Conservation (phyloP, 2,329 filamentous ascomycete species). For the Rasamsonia emersonii region DNA sequence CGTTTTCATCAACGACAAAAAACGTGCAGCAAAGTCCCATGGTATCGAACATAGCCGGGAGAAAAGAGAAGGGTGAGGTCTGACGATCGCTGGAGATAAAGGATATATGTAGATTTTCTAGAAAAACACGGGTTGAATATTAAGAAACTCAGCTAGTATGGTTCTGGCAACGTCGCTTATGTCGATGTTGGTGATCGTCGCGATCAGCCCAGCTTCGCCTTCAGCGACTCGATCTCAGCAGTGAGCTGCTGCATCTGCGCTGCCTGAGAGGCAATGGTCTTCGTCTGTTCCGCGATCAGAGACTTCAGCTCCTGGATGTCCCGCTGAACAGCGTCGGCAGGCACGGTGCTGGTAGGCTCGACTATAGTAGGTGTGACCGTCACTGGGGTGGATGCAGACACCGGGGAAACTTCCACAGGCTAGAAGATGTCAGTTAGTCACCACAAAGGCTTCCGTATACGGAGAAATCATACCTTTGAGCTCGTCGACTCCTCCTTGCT, state of each 20-base stretch:
- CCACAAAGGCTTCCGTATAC: too few relatives aligned
- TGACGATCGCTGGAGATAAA: not conserved
- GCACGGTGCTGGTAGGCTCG: slow-evolving; percentile 19
- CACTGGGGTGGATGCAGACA: slow-evolving; percentile 27
- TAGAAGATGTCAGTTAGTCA: slow-evolving; percentile 14
- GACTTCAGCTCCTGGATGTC: slow-evolving; percentile 69
- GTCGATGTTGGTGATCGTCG: not conserved
- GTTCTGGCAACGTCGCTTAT: not conserved
- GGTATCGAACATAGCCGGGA: not conserved
- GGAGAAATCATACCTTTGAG: too few relatives aligned
- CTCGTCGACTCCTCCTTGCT: slow-evolving; percentile 1
- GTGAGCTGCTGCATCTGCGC: slow-evolving; percentile 64
- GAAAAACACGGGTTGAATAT: not conserved
- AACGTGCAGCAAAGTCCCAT: too few relatives aligned
- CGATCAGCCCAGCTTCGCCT: slow-evolving; percentile 54
- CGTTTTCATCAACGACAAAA: too few relatives aligned
- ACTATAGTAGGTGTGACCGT: slow-evolving; percentile 26
- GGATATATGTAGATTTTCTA: not conserved
- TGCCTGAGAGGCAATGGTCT: slow-evolving; percentile 67
- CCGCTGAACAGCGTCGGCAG: slow-evolving; percentile 50
- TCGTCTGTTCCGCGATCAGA: slow-evolving; percentile 66
- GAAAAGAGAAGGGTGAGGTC: slow-evolving; percentile 1
- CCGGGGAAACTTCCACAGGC: too few relatives aligned
- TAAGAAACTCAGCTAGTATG: not conserved
- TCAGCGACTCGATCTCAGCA: slow-evolving; percentile 68